Evolutionary conservation across 345 rosid genomes (phyloP).

Genomic region (Hypericum perforatum): DNA sequence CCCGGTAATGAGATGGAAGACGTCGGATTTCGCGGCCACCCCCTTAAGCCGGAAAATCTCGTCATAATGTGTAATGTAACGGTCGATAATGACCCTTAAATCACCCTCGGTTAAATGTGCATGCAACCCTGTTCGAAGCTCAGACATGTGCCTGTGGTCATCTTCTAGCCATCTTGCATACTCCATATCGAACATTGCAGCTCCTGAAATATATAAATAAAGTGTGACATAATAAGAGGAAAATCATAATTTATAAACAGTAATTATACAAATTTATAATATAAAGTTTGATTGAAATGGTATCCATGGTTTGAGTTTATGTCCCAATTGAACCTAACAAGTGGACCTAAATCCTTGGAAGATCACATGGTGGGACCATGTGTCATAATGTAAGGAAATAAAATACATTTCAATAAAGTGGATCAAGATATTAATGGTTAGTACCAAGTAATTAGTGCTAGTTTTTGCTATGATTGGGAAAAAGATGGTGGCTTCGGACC

Average conservation of each 20-base stretch:
- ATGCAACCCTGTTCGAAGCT: conserved; percentile 62
- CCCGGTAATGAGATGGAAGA: conserved; percentile 80
- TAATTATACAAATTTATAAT: too few species aligned
- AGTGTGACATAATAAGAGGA: not conserved
- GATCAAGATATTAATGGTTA: too few species aligned
- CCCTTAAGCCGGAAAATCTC: conserved; percentile 69
- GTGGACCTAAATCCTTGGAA: too few species aligned
- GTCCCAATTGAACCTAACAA: too few species aligned
- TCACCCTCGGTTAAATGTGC: conserved; percentile 72
- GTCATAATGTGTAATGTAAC: conserved; percentile 75
- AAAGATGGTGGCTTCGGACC: not conserved
- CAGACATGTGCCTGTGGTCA: conserved; percentile 72
- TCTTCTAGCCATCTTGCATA: conserved; percentile 92
- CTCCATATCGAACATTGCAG: conserved; percentile 89
- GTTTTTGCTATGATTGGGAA: too few species aligned
- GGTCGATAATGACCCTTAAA: conserved; percentile 57
- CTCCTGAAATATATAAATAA: conserved; percentile 40
- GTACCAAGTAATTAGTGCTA: too few species aligned
- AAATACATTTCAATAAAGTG: too few species aligned
- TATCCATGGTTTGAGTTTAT: too few species aligned
- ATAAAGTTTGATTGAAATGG: too few species aligned
- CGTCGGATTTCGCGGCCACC: conserved; percentile 64
- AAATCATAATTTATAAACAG: not conserved
- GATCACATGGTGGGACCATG: too few species aligned
- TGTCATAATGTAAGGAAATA: too few species aligned